Percentiles rank a stretch among this genome's conserved stretches.
phyloP scores from a whole-genome alignment of 768 basidiomycete genomes.

The Favolaschia claudopus region DNA sequence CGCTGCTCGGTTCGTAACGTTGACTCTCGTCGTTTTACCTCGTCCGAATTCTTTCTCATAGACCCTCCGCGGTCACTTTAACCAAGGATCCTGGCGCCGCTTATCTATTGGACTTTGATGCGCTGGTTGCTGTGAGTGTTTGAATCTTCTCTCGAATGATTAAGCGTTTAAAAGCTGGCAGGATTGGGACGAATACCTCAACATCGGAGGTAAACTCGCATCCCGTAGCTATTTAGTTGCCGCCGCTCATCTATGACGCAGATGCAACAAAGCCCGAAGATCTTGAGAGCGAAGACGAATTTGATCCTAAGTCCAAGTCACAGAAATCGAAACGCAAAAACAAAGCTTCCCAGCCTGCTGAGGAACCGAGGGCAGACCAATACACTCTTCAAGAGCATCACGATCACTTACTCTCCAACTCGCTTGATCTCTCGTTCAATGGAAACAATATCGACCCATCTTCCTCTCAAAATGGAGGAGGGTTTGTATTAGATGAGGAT shows the following conservation, averaged over 20 bases:
- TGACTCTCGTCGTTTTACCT: neutral
- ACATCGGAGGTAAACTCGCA: slow-evolving; percentile 49
- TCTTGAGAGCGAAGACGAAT: slow-evolving; percentile 54
- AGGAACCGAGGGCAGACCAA: slow-evolving; percentile 56
- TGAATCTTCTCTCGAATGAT: neutral
- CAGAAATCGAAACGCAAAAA: slow-evolving; percentile 38
- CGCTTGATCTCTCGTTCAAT: slow-evolving; percentile 69
- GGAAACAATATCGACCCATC: slow-evolving; percentile 49
- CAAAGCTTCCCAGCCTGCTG: slow-evolving; percentile 40
- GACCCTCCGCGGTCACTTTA: slow-evolving; percentile 60
- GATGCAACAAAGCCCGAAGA: slow-evolving; percentile 30
- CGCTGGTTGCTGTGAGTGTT: slow-evolving; percentile 63
- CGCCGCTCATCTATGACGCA: neutral
- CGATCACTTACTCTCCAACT: slow-evolving; percentile 69
- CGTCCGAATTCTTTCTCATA: slow-evolving; percentile 28
- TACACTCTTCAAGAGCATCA: slow-evolving; percentile 79
- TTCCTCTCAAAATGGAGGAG: slow-evolving; percentile 62
- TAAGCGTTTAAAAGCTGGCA: slow-evolving; percentile 30
- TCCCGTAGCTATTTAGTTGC: neutral
- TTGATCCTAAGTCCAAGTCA: slow-evolving; percentile 48
- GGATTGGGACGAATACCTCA: slow-evolving; percentile 72
- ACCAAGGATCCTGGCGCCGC: slow-evolving; percentile 56
- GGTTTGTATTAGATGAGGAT: slow-evolving; percentile 60
- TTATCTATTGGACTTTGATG: slow-evolving; percentile 67
- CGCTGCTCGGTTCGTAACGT: slow-evolving; percentile 66